Conservation (phyloP, 331 rosid species). For the Quercus tomentella region DNA sequence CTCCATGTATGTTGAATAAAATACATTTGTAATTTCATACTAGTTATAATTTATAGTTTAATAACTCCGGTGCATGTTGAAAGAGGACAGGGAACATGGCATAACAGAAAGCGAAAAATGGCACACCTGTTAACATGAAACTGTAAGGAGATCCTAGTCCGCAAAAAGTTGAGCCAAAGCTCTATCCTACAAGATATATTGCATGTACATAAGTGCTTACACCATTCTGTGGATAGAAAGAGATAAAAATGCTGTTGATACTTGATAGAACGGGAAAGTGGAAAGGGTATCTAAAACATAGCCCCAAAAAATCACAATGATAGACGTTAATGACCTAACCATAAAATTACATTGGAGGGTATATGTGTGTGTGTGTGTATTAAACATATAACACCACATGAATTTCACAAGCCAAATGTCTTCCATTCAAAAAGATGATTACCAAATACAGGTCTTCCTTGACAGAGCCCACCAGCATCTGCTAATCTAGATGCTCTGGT, state of each 20-base stretch:
- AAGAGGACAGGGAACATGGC: background rate
- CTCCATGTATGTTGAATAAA: too few relatives aligned
- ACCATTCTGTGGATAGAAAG: background rate
- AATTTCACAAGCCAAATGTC: background rate
- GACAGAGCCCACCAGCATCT: too few relatives aligned
- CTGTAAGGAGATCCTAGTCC: too few relatives aligned
- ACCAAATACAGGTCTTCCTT: conserved; percentile 27
- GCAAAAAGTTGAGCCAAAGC: too few relatives aligned
- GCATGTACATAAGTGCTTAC: too few relatives aligned
- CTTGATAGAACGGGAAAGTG: background rate
- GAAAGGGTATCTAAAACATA: background rate
- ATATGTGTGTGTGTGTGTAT: too few relatives aligned
- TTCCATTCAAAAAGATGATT: conserved; percentile 15
- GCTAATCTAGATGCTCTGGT: conserved; percentile 24
- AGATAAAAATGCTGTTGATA: background rate
- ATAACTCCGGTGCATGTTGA: background rate
- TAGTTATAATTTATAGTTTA: background rate
- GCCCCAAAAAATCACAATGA: background rate
- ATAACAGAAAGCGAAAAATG: conserved; percentile 7
- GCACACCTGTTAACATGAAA: background rate
- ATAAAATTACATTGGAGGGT: background rate
- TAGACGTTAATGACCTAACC: background rate
- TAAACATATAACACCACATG: background rate
- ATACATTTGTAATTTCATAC: background rate
- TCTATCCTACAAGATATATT: too few relatives aligned